These are phyloP conservation scores for Penicillium dipodomyicola DNA, from an alignment of 495 filamentous ascomycete species.

Conservation along the genomic window DNA sequence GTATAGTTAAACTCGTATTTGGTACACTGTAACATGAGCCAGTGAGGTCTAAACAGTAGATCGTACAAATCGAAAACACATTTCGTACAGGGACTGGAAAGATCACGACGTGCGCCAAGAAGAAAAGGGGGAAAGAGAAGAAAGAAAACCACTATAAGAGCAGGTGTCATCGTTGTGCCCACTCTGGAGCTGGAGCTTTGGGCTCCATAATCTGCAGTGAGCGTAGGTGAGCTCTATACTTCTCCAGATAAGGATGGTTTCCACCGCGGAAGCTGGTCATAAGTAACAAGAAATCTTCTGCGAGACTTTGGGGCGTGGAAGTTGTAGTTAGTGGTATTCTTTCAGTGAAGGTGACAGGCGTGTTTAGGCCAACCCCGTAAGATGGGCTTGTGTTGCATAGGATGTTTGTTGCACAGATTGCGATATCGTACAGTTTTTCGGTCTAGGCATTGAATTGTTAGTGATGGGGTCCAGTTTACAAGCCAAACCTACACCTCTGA, in stretches of 20 bases:
- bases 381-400: conserved; percentile 33
- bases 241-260: conserved; percentile 40
- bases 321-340: conserved; percentile 13
- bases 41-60: background rate
- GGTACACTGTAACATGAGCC: background rate
- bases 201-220: conserved; percentile 25
- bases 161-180: conserved; percentile 22
- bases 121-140: background rate
- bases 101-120: background rate
- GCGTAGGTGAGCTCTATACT: conserved; percentile 34
- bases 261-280: conserved; percentile 41
- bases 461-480: background rate
- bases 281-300: conserved; percentile 36
- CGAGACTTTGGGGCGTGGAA: conserved; percentile 29
- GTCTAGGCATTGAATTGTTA: conserved; percentile 26
- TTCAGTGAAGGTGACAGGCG: conserved; percentile 18
- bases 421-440: conserved; percentile 45
- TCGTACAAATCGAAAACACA: background rate
- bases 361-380: conserved; percentile 16
- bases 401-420: conserved; percentile 37
- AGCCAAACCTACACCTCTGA: background rate
- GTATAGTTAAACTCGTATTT: background rate
- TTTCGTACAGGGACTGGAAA: background rate
- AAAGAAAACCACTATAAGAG: background rate
- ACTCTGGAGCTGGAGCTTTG: conserved; percentile 11